Percentiles rank a stretch among this genome's conserved stretches.
phyloP scores from a whole-genome alignment of 768 basidiomycete genomes.

The Saitozyma podzolica region DNA sequence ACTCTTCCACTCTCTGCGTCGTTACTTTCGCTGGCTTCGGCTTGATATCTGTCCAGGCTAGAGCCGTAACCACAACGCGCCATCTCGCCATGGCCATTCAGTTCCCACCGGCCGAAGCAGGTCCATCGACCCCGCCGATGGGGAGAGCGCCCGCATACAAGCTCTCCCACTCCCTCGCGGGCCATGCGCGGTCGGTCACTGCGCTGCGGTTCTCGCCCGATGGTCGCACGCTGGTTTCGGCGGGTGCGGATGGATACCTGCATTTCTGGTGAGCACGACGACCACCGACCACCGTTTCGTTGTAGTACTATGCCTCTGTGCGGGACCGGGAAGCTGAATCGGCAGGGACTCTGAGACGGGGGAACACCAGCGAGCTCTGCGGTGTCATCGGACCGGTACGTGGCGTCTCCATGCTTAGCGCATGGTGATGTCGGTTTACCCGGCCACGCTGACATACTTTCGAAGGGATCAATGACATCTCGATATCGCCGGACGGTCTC shows the following conservation, averaged over 20 bases:
- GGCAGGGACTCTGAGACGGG: slow-evolving; percentile 33
- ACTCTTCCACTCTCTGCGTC: no score
- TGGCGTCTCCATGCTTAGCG: slow-evolving; percentile 10
- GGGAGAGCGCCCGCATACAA: slow-evolving; percentile 20
- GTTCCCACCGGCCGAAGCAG: slow-evolving; percentile 21
- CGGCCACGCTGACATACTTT: slow-evolving; percentile 66
- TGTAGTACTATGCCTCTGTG: slow-evolving; percentile 2
- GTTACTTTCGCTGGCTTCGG: no score
- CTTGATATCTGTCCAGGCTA: no score
- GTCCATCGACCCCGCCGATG: slow-evolving; percentile 22
- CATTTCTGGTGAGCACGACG: slow-evolving; percentile 29
- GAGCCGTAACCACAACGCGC: neutral
- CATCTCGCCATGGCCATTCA: slow-evolving; percentile 27
- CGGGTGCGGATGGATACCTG: slow-evolving; percentile 60
- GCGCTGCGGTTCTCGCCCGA: slow-evolving; percentile 86
- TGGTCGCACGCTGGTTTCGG: slow-evolving; percentile 76
- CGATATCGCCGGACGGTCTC: slow-evolving; percentile 80
- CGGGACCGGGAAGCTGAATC: neutral
- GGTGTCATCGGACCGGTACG: slow-evolving; percentile 40
- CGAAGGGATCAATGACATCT: slow-evolving; percentile 84
- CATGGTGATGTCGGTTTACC: slow-evolving; percentile 17
- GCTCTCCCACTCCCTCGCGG: slow-evolving; percentile 50
- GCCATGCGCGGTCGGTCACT: slow-evolving; percentile 80
- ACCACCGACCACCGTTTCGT: neutral
- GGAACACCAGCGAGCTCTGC: slow-evolving; percentile 58